Conservation (phyloP, 331 rosid genomes). For the Malus hybrid region DNA sequence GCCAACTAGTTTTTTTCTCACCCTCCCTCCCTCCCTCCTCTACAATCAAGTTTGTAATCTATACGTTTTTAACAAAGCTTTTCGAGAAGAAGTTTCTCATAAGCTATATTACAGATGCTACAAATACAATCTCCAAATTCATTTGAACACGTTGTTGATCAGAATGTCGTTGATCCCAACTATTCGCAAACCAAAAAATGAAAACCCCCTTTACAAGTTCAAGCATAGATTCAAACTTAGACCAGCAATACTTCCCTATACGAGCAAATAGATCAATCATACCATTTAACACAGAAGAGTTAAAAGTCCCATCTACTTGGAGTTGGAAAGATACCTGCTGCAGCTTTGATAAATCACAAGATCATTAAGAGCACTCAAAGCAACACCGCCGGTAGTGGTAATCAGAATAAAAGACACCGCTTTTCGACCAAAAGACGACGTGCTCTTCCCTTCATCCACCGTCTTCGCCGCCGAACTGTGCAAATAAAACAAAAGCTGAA, state of each 20-base stretch:
- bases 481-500: neutral
- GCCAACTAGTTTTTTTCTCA: neutral
- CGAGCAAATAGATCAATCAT: neutral
- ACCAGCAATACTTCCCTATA: neutral
- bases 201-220: neutral
- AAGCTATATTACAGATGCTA: neutral
- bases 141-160: neutral
- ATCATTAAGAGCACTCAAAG: slow-evolving; percentile 86
- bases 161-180: neutral
- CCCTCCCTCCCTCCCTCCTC: too few species aligned
- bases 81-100: too few species aligned
- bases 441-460: slow-evolving; percentile 37
- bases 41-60: too few species aligned
- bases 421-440: slow-evolving; percentile 46
- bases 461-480: slow-evolving; percentile 39
- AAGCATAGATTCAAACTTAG: neutral
- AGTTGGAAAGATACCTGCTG: slow-evolving; percentile 50
- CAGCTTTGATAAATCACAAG: slow-evolving; percentile 76
- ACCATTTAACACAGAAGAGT: neutral
- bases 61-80: too few species aligned
- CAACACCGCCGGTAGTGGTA: slow-evolving; percentile 82
- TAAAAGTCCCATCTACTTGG: neutral
- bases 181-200: neutral
- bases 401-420: slow-evolving; percentile 68
- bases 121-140: neutral